Base-by-base conservation (phyloP, 1,284 basidiomycete species). In the Austropuccinia psidii region DNA sequence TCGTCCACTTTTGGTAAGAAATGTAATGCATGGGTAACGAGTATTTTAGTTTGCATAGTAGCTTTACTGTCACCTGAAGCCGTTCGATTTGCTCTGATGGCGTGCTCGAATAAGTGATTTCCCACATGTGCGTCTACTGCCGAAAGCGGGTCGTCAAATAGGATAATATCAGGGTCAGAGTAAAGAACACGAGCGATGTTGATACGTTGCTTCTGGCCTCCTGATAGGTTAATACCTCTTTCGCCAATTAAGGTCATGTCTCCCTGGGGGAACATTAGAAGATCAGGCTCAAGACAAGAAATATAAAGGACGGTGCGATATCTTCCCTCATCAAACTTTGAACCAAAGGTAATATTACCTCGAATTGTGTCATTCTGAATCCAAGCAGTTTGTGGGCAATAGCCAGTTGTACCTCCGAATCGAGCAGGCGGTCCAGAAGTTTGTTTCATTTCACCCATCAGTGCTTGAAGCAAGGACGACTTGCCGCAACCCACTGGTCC, bases 111-210 rank as follows among this genome's bases (percentile, higher is more conserved):
- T 19, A 96, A 84, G 77, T 93, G 90, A 75, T 90, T 85, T 8
- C 91, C 90, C 6, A 93, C 94, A 78, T 93, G 91, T 82, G 91
- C 90, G 80, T 95, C 92, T 8, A 95, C 90, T 0, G 91, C 91
- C 0, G 90, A 88, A 15, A 95, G 83, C 67, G 94, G 90, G 78
- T 98, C 95, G 78, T 98, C 95, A 49, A 98, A 83, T 54, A 96
- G 84, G 0, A 98, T 82, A 29, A 90, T 83, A 0, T 89, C 88
- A 9, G 95, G 94, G 35, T 91, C 85, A 66, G 91, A 94, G 82
- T 98, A 98, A 31, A 98, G 87, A 0, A 95, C 94, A 72, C 95
- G 88, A 33, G 69, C 69, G 3, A 80, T 75, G 7, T 77, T 77
- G n/a, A 80, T 77, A 83, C 95, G 85, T 39, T 93, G 93, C 78